Percentiles rank a stretch among this genome's conserved stretches.
phyloP scores from a whole-genome alignment of 139 green algal genomes.

The Diplosphaera chodatii region DNA sequence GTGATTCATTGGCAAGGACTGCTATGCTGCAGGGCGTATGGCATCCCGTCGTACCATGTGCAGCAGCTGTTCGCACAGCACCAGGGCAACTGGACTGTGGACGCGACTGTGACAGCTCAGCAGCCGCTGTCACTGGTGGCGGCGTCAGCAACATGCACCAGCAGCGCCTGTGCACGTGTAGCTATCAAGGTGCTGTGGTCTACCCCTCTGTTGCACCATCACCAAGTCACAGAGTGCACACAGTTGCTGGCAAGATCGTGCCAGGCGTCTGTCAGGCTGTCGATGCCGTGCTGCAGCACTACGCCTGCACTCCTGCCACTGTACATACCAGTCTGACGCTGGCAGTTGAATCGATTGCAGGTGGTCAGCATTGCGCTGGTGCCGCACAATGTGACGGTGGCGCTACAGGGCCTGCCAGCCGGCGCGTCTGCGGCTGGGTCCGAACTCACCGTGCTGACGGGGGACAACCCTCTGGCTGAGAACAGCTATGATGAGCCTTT shows the following conservation, averaged over 20 bases:
- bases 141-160: constrained; percentile 36
- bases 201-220: no score
- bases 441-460: constrained; percentile 12
- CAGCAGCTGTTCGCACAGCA: constrained; percentile 42
- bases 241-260: no score
- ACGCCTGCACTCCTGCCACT: no score
- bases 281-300: no score
- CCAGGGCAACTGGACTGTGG: constrained; percentile 24
- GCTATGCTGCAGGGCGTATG: constrained; percentile 24
- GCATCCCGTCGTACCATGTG: constrained; percentile 46
- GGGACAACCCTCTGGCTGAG: background rate
- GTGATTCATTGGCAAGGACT: background rate
- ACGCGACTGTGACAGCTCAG: background rate
- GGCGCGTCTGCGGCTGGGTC: background rate
- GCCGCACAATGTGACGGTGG: background rate
- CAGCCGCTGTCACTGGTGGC: constrained; percentile 8
- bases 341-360: no score
- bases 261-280: no score
- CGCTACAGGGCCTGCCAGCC: background rate
- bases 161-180: constrained; percentile 20
- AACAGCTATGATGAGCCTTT: constrained; percentile 27
- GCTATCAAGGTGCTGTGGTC: constrained; percentile 43
- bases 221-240: no score
- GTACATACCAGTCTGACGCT: no score
- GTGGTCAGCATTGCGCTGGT: constrained; percentile 12